Evolutionary conservation across 306 rosid genomes (phyloP).

Genomic region (Cucurbita pepo): DNA sequence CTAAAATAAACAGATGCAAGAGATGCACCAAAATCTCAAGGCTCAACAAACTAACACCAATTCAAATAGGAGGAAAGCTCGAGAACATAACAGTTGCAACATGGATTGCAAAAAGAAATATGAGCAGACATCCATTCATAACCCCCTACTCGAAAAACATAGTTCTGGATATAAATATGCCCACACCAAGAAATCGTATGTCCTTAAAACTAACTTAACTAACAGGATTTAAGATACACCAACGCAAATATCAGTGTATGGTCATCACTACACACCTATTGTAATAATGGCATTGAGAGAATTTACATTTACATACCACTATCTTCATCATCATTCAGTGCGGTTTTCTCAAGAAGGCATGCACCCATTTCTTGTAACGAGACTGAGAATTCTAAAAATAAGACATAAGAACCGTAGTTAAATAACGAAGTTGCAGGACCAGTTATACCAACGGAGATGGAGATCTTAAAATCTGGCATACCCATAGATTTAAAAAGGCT

Average conservation of each 20-base stretch:
- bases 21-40: not conserved
- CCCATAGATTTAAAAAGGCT: not conserved
- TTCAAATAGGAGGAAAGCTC: not conserved
- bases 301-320: conserved; percentile 37
- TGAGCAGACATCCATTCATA: not conserved
- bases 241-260: not conserved
- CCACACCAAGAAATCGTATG: not conserved
- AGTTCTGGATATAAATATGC: not conserved
- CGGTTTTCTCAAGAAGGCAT: conserved; percentile 93
- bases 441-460: not conserved
- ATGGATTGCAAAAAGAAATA: not conserved
- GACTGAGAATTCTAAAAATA: conserved; percentile 64
- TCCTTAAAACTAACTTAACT: not conserved
- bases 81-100: not conserved
- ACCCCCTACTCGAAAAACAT: not conserved
- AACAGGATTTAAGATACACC: not conserved
- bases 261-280: not conserved
- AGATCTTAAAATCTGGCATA: not conserved
- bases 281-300: not conserved
- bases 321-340: conserved; percentile 73
- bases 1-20: not conserved
- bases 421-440: not conserved
- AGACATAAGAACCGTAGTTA: not conserved
- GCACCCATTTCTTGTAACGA: conserved; percentile 78
- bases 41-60: not conserved